Conservation (phyloP, 768 basidiomycete genomes). For the Auricularia heimuer region DNA sequence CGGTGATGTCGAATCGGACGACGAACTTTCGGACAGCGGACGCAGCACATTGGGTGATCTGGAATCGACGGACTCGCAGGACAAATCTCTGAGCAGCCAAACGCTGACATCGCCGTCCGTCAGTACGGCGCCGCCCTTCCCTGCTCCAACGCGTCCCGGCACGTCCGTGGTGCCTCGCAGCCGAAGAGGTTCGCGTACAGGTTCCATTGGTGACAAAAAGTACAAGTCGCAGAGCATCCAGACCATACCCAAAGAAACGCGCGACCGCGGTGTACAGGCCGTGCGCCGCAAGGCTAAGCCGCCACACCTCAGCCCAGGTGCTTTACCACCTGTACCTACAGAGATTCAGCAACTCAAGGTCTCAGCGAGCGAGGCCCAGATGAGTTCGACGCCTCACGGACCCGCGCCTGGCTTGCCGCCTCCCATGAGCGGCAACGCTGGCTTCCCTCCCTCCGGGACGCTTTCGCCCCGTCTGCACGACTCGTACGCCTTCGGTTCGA, state of each 20-base stretch:
- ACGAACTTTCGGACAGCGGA: constrained; percentile 27
- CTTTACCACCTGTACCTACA: neutral
- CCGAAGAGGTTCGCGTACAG: neutral
- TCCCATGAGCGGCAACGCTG: neutral
- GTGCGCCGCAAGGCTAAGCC: constrained; percentile 14
- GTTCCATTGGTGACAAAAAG: constrained; percentile 22
- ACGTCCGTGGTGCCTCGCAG: constrained; percentile 19
- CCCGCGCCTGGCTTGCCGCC: neutral
- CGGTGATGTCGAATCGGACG: constrained; percentile 71
- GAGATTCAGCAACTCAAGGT: constrained; percentile 4
- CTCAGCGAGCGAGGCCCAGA: neutral
- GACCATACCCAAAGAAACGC: constrained; percentile 46
- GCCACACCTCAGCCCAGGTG: constrained; percentile 3
- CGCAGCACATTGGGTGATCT: neutral
- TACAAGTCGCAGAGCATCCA: constrained; percentile 66
- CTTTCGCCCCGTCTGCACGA: constrained; percentile 6
- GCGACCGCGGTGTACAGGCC: constrained; percentile 53
- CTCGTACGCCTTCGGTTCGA: constrained; percentile 4
- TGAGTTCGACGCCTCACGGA: neutral
- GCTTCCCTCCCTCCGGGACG: neutral
- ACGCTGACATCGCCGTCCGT: neutral
- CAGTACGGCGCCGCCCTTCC: neutral
- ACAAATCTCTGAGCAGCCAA: neutral
- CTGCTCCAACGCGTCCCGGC: constrained; percentile 17
- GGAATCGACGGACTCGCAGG: neutral